Conservation (phyloP, 2,329 filamentous ascomycete genomes). For the Claviceps sp. region DNA sequence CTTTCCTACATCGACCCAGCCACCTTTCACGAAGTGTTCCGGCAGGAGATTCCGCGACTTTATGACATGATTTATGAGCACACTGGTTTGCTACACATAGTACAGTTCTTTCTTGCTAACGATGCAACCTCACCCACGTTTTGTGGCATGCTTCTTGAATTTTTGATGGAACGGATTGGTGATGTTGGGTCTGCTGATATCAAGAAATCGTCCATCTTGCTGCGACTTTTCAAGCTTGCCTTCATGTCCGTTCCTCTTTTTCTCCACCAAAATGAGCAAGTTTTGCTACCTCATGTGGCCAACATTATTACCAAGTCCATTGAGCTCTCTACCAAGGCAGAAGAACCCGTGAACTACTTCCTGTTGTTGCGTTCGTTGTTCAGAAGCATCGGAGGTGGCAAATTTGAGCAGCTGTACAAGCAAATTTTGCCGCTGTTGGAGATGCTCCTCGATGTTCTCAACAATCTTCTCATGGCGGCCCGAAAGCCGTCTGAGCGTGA, state of each 20-base stretch:
- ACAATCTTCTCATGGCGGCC: constrained; percentile 82
- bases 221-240: constrained; percentile 91
- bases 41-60: constrained; percentile 89
- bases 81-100: constrained; percentile 82
- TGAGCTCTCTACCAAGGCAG: constrained; percentile 84
- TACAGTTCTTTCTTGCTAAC: constrained; percentile 96
- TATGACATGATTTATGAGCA: constrained; percentile 99
- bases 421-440: constrained; percentile 91
- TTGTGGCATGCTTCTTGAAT: constrained; percentile 93
- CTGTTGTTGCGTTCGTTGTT: constrained; percentile 84
- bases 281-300: constrained; percentile 87
- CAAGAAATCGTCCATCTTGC: constrained; percentile 80
- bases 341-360: constrained; percentile 99
- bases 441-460: constrained; percentile 94
- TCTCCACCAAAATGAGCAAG: constrained; percentile 85
- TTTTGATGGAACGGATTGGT: constrained; percentile 91
- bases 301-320: constrained; percentile 97
- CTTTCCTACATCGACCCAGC: constrained; percentile 98
- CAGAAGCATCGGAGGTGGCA: constrained; percentile 87
- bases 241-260: constrained; percentile 99
- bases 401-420: constrained; percentile 97
- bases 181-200: constrained; percentile 88
- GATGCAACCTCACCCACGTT: constrained; percentile 96
- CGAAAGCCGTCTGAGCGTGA: constrained; percentile 84
- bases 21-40: constrained; percentile 96